These are phyloP conservation scores for Cicer pinnatifidum DNA, from an alignment of 306 rosid species.

Conservation along the genomic window DNA sequence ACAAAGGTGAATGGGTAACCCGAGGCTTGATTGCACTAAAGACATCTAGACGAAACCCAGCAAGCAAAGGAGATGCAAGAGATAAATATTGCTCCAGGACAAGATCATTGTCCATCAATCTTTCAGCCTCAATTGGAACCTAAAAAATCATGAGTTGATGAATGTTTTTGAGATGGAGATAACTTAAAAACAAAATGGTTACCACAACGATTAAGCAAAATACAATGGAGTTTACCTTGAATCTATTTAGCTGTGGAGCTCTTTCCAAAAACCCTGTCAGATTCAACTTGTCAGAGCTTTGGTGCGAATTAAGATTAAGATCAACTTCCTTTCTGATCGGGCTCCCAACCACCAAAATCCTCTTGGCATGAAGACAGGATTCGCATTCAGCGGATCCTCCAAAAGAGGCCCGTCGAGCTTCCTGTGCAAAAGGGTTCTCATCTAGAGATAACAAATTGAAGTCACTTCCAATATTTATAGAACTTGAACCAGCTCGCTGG, in stretches of 20 bases:
- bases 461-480: conserved; percentile 69
- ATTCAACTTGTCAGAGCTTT: conserved; percentile 66
- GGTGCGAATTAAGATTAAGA: conserved; percentile 57
- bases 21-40: conserved; percentile 85
- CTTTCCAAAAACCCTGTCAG: conserved; percentile 73
- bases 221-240: conserved; percentile 64
- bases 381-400: conserved; percentile 78
- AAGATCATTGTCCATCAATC: conserved; percentile 71
- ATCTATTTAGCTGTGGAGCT: conserved; percentile 78
- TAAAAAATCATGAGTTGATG: conserved; percentile 43
- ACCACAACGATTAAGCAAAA: conserved; percentile 33
- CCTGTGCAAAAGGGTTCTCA: conserved; percentile 85
- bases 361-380: conserved; percentile 90
- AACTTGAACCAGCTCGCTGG: conserved; percentile 80
- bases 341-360: conserved; percentile 83
- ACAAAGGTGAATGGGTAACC: conserved; percentile 83
- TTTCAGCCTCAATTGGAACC: conserved; percentile 95
- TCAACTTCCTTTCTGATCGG: conserved; percentile 64
- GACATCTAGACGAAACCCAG: conserved; percentile 95
- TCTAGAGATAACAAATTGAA: conserved; percentile 80
- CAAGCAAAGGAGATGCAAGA: conserved; percentile 73
- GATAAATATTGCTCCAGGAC: conserved; percentile 77
- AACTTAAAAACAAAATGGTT: conserved; percentile 35
- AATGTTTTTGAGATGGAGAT: conserved; percentile 24
- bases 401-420: conserved; percentile 74